Evolutionary conservation across 2,329 filamentous ascomycete species (phyloP).

Genomic region (Arthrobotrys iridis): DNA sequence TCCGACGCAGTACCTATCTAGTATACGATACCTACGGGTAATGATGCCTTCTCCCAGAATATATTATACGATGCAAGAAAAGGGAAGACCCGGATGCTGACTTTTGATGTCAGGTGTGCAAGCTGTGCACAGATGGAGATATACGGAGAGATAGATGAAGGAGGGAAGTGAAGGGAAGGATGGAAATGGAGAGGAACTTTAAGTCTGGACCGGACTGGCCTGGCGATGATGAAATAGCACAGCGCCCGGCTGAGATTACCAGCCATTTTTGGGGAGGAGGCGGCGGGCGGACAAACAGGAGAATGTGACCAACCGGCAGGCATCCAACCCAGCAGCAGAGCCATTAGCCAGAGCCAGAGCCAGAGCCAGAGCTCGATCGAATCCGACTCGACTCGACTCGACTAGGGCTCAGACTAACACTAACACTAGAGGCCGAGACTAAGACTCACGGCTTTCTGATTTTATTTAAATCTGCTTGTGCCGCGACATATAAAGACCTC

Average conservation of each 20-base stretch:
- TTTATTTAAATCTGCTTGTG: too few species aligned
- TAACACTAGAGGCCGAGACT: too few species aligned
- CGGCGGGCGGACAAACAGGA: conserved; percentile 1
- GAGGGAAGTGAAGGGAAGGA: background rate
- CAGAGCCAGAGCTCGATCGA: background rate
- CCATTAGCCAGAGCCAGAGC: too few species aligned
- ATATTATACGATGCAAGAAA: background rate
- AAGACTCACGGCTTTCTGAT: too few species aligned
- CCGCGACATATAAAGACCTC: too few species aligned
- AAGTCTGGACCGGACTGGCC: background rate
- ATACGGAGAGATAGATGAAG: conserved; percentile 4
- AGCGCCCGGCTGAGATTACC: conserved; percentile 20
- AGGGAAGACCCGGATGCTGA: background rate
- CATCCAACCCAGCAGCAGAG: too few species aligned
- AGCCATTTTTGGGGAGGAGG: conserved; percentile 30
- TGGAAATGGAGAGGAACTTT: background rate
- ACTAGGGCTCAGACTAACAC: too few species aligned
- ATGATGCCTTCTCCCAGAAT: background rate
- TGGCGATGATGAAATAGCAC: conserved; percentile 42
- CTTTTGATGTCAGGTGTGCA: background rate
- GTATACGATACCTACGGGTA: too few species aligned
- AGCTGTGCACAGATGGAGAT: background rate
- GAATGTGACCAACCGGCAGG: conserved; percentile 52
- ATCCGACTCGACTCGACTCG: too few species aligned
- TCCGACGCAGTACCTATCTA: too few species aligned